Conservation (phyloP, 768 basidiomycete species). For the Auricularia sp. region DNA sequence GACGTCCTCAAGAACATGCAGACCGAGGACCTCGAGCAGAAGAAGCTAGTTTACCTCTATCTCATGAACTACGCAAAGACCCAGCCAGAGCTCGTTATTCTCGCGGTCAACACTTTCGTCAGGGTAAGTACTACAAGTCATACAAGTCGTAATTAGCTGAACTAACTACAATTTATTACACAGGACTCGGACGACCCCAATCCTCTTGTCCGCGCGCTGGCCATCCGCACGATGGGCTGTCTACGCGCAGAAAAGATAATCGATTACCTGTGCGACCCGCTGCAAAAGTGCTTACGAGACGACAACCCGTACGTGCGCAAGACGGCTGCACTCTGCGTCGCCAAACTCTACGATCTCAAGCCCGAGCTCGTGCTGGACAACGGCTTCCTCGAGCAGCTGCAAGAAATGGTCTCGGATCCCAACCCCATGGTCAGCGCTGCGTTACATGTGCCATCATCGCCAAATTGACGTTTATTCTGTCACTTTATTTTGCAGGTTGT, state of each 20-base stretch:
- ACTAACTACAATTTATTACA: not conserved
- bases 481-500: slow-evolving; percentile 56
- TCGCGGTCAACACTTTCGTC: slow-evolving; percentile 98
- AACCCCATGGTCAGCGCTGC: slow-evolving; percentile 75
- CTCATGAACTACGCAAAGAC: slow-evolving; percentile 99
- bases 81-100: slow-evolving; percentile 95
- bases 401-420: slow-evolving; percentile 89
- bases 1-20: slow-evolving; percentile 99
- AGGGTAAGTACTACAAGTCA: slow-evolving; percentile 22
- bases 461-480: too few species aligned
- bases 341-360: slow-evolving; percentile 95
- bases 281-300: slow-evolving; percentile 84
- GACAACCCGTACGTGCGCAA: slow-evolving; percentile 98
- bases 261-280: slow-evolving; percentile 93
- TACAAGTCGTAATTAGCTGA: not conserved
- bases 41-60: slow-evolving; percentile 98
- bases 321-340: slow-evolving; percentile 93
- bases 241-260: slow-evolving; percentile 97
- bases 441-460: not conserved
- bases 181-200: slow-evolving; percentile 96
- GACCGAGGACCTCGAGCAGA: slow-evolving; percentile 98
- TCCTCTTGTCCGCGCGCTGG: slow-evolving; percentile 89
- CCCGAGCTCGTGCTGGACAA: slow-evolving; percentile 91
- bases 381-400: slow-evolving; percentile 79
- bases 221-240: slow-evolving; percentile 97